Evolutionary conservation across 1,284 basidiomycete species (phyloP), one percentile per base, ranked within the genome.

Genomic region (Lentinus polychrous): DNA sequence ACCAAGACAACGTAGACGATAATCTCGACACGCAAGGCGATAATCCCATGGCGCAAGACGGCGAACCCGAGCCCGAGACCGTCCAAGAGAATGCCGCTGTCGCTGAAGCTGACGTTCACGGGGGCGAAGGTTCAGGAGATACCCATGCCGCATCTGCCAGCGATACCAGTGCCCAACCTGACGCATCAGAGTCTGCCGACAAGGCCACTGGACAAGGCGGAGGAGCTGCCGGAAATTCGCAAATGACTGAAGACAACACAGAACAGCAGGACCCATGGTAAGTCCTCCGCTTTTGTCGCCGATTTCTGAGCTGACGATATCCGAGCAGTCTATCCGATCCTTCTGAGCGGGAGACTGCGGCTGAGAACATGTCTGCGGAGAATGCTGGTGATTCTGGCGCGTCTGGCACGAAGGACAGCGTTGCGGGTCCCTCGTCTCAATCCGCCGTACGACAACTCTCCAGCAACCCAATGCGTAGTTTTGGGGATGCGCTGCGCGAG

Each of bases 401-500:
- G 14, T 35, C 22, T 3, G 43, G 39, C 5, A 40, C 39, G 10
- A 15, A 40, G 22, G 22, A 22, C 12, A 40, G 39, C 20, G 12
- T 23, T 22, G 39, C 39, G 22, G 39, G 39, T 12, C 12, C 41
- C 3, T 27, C 27, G 17, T 37, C 72, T 17, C 72, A 72, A 32
- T 33, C 45, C 3, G 68, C 61, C 18, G 60, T 73, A 14, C 59
- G 57, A 12, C 66, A 67, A n/a, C 58, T 68, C 14, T 50, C 66
- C 27, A 65, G 63, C 37, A 87, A 92, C 57, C 82, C 89, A 3
- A 69, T 87, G 23, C 88, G 93, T 48, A 87, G 81, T 52, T 79
- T 95, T 2, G 94, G 93, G 33, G 94, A 98, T 62, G 80, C 90
- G 1, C 66, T 93, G 48, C 80, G 88, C 55, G 89, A 94, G 60